A percentile compares a stretch with the other conserved stretches of the same genome.
phyloP scores from a whole-genome alignment of 768 basidiomycete genomes.

The Pholiota molesta region DNA sequence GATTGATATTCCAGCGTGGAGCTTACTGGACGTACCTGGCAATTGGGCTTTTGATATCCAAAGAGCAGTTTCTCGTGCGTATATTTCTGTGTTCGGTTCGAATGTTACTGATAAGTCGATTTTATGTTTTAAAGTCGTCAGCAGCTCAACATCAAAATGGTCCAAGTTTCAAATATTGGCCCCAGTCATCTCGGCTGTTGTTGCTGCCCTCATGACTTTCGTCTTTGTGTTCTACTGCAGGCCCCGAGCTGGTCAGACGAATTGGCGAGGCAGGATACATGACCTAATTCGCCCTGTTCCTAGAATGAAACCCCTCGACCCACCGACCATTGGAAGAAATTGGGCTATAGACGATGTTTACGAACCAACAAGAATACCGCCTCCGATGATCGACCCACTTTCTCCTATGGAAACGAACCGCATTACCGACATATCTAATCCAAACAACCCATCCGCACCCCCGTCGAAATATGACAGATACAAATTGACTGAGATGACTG shows the following conservation, averaged over 20 bases:
- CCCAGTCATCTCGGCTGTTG: conserved; percentile 11
- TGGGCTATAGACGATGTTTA: conserved; percentile 14
- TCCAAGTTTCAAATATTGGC: conserved; percentile 1
- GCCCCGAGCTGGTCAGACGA: conserved; percentile 5
- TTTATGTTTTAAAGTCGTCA: not conserved
- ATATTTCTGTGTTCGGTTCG: conserved; percentile 16
- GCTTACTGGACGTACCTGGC: conserved; percentile 20
- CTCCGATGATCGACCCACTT: not conserved
- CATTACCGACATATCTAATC: not conserved
- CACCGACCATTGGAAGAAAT: not conserved
- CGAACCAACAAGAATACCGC: not conserved
- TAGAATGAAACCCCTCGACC: conserved; percentile 8
- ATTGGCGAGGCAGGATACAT: not conserved
- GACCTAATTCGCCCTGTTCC: not conserved
- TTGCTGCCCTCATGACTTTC: conserved; percentile 16
- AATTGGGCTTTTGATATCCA: conserved; percentile 26
- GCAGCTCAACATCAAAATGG: not conserved
- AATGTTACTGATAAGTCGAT: not conserved
- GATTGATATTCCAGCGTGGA: conserved; percentile 23
- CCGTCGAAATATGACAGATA: not conserved
- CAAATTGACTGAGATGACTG: not conserved
- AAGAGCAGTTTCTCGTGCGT: conserved; percentile 24
- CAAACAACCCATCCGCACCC: conserved; percentile 1
- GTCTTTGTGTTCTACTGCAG: conserved; percentile 14
- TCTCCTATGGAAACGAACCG: conserved; percentile 7